These are phyloP conservation scores for Leccinum rimulosum DNA, from an alignment of 768 basidiomycete genomes.

Conservation along the genomic window DNA sequence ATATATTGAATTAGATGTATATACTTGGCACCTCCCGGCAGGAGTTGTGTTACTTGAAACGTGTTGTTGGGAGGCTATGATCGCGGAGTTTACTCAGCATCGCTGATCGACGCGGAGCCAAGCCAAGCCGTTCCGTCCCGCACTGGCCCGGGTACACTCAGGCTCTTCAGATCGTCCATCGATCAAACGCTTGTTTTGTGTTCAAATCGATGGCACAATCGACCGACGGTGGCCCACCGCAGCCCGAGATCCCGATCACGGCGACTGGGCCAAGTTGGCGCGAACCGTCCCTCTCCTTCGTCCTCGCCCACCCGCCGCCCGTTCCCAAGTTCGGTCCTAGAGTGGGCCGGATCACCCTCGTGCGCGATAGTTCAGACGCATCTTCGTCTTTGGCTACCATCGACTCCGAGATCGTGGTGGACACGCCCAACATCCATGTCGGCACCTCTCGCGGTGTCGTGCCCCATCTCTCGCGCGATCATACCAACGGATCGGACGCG, in stretches of 20 bases:
- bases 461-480: slow-evolving; percentile 70
- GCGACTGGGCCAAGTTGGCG: neutral
- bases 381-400: neutral
- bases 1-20: neutral
- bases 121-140: neutral
- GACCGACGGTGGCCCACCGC: neutral
- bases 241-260: neutral
- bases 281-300: slow-evolving; percentile 21
- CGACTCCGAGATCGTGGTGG: slow-evolving; percentile 35
- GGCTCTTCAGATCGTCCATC: neutral
- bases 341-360: slow-evolving; percentile 21
- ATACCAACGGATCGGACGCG: slow-evolving; percentile 42
- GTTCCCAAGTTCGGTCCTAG: slow-evolving; percentile 26
- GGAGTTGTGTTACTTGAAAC: neutral
- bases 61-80: neutral
- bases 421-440: slow-evolving; percentile 62
- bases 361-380: slow-evolving; percentile 4
- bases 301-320: slow-evolving; percentile 1
- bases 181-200: neutral
- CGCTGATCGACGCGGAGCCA: neutral
- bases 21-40: neutral
- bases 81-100: neutral
- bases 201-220: slow-evolving; percentile 7
- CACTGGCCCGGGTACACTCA: no score
- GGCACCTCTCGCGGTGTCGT: slow-evolving; percentile 71